Base-by-base conservation (phyloP, 2,329 filamentous ascomycete species). In the Mycosphaerella arachidis region DNA sequence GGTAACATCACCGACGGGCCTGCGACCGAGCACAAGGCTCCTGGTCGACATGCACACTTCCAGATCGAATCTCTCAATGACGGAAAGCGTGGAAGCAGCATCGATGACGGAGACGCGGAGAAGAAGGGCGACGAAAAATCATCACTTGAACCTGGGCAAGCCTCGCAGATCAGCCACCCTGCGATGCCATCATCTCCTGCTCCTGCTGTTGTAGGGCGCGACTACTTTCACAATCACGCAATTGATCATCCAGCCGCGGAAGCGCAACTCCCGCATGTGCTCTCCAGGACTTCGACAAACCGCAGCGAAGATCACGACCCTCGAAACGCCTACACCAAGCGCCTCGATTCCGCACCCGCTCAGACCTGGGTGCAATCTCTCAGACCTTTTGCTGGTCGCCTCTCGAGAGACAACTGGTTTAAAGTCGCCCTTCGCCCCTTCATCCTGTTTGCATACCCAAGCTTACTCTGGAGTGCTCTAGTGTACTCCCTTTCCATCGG, bases 401-500 rank as follows among this genome's bases (percentile, higher is more conserved):
- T 97, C 10, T 84, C 85, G 53, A 80, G 86, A 13, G 91, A 96
- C 69, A 88, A 80, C 9, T 97, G 92, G 92, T 74, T 88, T 72
- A 88, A 86, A 61, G 91, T 91, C 18, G 87, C 89, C 57, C 48
- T 88, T 5, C 84, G 93, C 0, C 94, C 93, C 0, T 91, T 97
- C 62, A 85, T 97, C 51, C 82, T 97, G 0, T 96, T 88, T 68
- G 84, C 88, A 1, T 97, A 97, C 70, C 94, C 94, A 0, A 85
- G 90, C 0, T 89, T 97, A 1, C 82, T 97, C 8, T 97, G 92
- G 93, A 93, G 90, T 6, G 80, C 91, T 0, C 80, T 89, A 0
- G 85, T 96, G 4, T 97, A 97, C 72, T 81, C 92, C 0, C 87
- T 94, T 67, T 94, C 92, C 0, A 84, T 97, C 6, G 93, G 93